Percentiles rank a stretch among this genome's conserved stretches.
phyloP scores from a whole-genome alignment of 768 basidiomycete species.

The Mycena olivaceomarginata region DNA sequence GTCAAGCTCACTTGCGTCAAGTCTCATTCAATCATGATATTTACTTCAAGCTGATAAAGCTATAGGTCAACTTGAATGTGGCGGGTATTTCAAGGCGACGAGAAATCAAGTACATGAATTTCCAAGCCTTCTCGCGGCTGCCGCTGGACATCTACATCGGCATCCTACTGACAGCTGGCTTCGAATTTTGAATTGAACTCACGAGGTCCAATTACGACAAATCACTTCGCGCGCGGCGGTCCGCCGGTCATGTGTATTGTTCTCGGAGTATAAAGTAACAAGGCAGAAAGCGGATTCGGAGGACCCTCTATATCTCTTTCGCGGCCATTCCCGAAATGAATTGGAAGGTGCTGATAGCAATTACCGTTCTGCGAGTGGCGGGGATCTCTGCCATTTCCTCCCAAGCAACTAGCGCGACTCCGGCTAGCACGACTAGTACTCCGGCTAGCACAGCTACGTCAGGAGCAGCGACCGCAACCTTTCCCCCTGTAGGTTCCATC shows the following conservation, averaged over 20 bases:
- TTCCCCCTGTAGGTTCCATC: conserved; percentile 64
- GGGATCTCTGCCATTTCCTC: conserved; percentile 6
- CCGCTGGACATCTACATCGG: neutral
- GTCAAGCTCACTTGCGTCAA: too few relatives aligned
- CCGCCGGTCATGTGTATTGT: conserved; percentile 15
- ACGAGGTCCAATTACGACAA: conserved; percentile 26
- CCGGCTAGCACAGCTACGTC: conserved; percentile 13
- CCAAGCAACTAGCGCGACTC: neutral
- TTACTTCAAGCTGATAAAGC: too few relatives aligned
- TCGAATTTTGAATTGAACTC: neutral
- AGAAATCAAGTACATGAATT: too few relatives aligned
- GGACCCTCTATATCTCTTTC: neutral
- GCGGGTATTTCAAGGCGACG: too few relatives aligned
- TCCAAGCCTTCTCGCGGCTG: too few relatives aligned
- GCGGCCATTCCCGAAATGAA: neutral
- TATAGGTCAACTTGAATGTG: too few relatives aligned
- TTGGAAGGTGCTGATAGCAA: neutral
- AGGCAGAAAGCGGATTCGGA: neutral
- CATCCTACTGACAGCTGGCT: neutral
- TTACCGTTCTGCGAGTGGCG: neutral
- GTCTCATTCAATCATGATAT: too few relatives aligned
- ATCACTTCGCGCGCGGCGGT: neutral
- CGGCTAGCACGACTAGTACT: neutral
- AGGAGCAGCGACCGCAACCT: conserved; percentile 46
- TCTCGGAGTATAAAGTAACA: neutral